Evolutionary conservation across 73 alveolate genomes (phyloP), one percentile per base, ranked within the genome.

Genomic region (Tetrahymena elliotti): DNA sequence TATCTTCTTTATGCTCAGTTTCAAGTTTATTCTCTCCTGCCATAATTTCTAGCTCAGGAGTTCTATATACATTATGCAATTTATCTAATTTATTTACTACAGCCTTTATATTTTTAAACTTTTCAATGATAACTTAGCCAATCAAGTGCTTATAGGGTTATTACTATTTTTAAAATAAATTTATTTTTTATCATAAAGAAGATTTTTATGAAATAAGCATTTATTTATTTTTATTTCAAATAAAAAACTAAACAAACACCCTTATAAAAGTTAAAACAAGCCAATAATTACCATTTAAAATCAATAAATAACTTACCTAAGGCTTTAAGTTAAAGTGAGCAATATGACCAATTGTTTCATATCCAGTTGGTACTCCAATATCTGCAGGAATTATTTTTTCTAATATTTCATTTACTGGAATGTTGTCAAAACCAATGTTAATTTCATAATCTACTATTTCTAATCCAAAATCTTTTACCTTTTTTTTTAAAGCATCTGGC

Each of bases 331-430:
- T 99, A 96, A 98, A 96, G 95, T 99, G 99, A 12, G 99, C 99
- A 37, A 99, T 97, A 97, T 99, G 99, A 24, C 99, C 99, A 22
- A 98, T 97, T 1, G 98, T 97, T 97, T 99, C 99, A 93, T 97
- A 99, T 92, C 99, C 99, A 52, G 97, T 94, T 16, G 99, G 99
- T 35, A 99, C 95, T n/a, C 84, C 94, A 35, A 96, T 68, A 1
- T 68, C 88, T 18, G 88, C 97, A 27, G 88, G 88, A 7, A 68
- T 68, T 68, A 68, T 24, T 68, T 68, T 68, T 68, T 68, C 88
- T 31, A 68, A 68, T 22, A 68, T 24, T 68, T 68, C 38, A 24
- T 68, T 68, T 3, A 68, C 88, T 22, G 88, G 20, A 68, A 68
- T n/a, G 36, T 68, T 68, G n/a, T 68, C 88, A 31, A 68, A 68